Conservation (phyloP, 306 rosid genomes). For the Dalbergia oliveri region DNA sequence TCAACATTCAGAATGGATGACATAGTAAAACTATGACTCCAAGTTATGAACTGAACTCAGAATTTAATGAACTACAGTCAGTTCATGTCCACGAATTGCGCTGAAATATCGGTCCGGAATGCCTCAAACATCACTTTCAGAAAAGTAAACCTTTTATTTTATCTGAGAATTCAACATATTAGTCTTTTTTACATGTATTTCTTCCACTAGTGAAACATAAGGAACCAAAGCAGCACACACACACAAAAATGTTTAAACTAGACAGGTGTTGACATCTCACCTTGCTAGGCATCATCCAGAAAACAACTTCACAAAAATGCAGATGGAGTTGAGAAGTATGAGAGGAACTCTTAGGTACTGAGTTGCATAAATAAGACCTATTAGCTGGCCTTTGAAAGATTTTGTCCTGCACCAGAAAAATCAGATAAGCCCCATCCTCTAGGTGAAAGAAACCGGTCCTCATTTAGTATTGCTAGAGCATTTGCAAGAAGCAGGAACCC, state of each 20-base stretch:
- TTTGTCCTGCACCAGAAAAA: slow-evolving; percentile 66
- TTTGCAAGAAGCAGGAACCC: slow-evolving; percentile 79
- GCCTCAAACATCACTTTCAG: slow-evolving; percentile 10
- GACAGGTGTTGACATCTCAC: slow-evolving; percentile 41
- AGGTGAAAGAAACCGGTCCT: slow-evolving; percentile 74
- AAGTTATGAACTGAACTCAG: background rate
- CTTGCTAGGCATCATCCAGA: slow-evolving; percentile 62
- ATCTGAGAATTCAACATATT: background rate
- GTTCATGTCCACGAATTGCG: background rate
- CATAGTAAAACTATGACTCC: background rate
- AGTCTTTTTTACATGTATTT: background rate
- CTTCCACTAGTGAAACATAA: background rate
- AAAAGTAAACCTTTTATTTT: background rate
- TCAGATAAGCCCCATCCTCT: slow-evolving; percentile 76
- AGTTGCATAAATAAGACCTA: slow-evolving; percentile 84
- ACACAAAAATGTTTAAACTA: background rate
- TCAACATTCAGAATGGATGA: background rate
- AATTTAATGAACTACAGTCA: background rate
- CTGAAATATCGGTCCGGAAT: background rate
- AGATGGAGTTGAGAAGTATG: slow-evolving; percentile 69
- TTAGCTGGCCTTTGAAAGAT: slow-evolving; percentile 77
- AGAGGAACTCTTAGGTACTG: slow-evolving; percentile 84
- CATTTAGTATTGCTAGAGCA: slow-evolving; percentile 73
- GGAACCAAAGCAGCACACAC: background rate
- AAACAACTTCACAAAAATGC: slow-evolving; percentile 71